phyloP scores from a whole-genome alignment of 306 rosid species.

The Pachyrhizus erosus region DNA sequence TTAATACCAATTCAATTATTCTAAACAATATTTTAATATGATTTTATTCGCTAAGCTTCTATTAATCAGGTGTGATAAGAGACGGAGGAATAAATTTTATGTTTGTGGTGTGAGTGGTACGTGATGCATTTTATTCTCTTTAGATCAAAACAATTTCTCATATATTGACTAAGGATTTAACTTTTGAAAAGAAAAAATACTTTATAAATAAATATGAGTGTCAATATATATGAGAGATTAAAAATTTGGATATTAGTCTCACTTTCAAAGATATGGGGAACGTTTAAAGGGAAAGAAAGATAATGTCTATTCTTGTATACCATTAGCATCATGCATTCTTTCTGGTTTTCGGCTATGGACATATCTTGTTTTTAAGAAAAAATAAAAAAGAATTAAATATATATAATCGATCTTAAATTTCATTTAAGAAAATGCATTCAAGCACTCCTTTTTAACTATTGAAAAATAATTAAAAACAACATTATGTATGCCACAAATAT shows the following conservation, averaged over 20 bases:
- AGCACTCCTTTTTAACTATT: too few relatives aligned
- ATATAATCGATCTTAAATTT: too few relatives aligned
- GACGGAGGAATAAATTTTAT: background rate
- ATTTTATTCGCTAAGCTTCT: background rate
- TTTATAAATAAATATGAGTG: background rate
- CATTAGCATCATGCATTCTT: too few relatives aligned
- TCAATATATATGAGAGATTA: background rate
- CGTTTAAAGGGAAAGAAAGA: background rate
- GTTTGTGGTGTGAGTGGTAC: background rate
- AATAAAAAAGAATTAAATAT: too few relatives aligned
- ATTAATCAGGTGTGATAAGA: background rate
- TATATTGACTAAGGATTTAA: constrained; percentile 2
- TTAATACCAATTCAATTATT: background rate
- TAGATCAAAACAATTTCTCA: too few relatives aligned
- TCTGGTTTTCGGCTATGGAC: too few relatives aligned
- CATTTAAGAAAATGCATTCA: too few relatives aligned
- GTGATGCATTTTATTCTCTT: background rate
- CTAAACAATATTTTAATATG: background rate
- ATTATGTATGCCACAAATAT: too few relatives aligned
- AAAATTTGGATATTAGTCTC: constrained; percentile 13
- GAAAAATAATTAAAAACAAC: too few relatives aligned
- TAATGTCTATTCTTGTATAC: background rate
- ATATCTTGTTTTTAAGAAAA: too few relatives aligned
- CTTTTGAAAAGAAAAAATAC: constrained; percentile 26
- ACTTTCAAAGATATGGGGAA: constrained; percentile 19